These are phyloP conservation scores for Xylariomycetidae sp. DNA, from an alignment of 2,329 filamentous ascomycete species.

Conservation along the genomic window DNA sequence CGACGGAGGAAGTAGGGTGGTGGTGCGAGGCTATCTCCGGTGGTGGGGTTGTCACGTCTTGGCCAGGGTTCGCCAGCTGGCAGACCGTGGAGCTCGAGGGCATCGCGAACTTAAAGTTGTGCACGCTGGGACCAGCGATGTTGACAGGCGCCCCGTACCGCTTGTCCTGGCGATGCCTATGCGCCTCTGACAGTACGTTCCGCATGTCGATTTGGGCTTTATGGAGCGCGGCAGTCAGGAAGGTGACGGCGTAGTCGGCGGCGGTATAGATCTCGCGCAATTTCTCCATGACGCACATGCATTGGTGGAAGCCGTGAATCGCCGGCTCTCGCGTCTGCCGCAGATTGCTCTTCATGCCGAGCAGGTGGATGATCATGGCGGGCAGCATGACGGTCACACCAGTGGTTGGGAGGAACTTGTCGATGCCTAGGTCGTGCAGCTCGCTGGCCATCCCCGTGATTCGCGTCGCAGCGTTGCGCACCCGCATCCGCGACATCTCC, in stretches of 20 bases:
- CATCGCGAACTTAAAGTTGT: no score
- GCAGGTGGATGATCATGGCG: conserved; percentile 86
- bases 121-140: no score
- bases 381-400: conserved; percentile 87
- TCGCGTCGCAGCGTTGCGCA: conserved; percentile 75
- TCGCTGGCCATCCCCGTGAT: conserved; percentile 81
- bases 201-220: conserved; percentile 74
- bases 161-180: no score
- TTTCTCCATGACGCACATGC: conserved; percentile 85
- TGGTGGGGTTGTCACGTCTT: conserved; percentile 42
- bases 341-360: conserved; percentile 83
- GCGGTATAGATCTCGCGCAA: conserved; percentile 86
- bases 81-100: no score
- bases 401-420: conserved; percentile 77
- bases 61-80: conserved; percentile 12
- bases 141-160: no score
- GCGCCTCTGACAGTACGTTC: no score
- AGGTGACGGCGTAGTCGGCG: conserved; percentile 92
- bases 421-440: conserved; percentile 65
- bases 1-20: no score
- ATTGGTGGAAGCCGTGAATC: conserved; percentile 77
- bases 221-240: conserved; percentile 84
- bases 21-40: conserved; percentile 40
- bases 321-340: conserved; percentile 65
- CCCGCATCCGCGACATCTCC: conserved; percentile 74